Evolutionary conservation across 495 filamentous ascomycete species (phyloP), one percentile per base, ranked within the genome.

Genomic region (Podospora australis): DNA sequence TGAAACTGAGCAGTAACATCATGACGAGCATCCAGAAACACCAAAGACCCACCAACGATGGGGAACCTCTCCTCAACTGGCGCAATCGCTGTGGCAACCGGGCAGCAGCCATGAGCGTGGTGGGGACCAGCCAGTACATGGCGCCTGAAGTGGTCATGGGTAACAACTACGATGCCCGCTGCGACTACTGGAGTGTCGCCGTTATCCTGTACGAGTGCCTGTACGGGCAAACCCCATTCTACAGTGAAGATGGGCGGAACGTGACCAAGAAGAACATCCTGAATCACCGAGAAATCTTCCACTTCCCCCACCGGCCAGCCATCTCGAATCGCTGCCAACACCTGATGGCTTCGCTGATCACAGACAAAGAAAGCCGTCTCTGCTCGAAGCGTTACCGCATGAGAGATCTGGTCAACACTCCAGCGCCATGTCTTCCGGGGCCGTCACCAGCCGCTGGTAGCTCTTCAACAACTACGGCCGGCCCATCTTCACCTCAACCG

Each of bases 91-190:
- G 77, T 35, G 80, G 88, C 9, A 85, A 79, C 55, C 78, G 90
- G 28, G 77, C 77, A 32, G 73, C 88, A 38, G 90, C 91, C 7
- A 77, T 80, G 44, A 94, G 87, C 53, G 80, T 95, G n/a, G 88
- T 97, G 28, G 91, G 91, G 3, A 97, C 91, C 1, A 95, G 88
- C 61, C 91, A 96, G 65, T 97, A 96, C 66, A 95, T 95, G 91
- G 91, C 91, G 1, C 91, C 91, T 3, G 91, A 96, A 67, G 86
- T 97, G 23, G 82, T 96, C 48, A 72, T 81, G 49, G 91, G 88
- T 16, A 77, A 89, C 41, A 66, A 74, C 22, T 96, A 97, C 61
- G 91, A 97, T 71, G 91, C 84, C 20, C 72, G 91, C 50, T 96
- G 91, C 65, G 91, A 96, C 68, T 97, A 81, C 87, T 97, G 89